Base-by-base conservation (phyloP, 371 early-diverging fungal species). In the Mortierella polycephala region DNA sequence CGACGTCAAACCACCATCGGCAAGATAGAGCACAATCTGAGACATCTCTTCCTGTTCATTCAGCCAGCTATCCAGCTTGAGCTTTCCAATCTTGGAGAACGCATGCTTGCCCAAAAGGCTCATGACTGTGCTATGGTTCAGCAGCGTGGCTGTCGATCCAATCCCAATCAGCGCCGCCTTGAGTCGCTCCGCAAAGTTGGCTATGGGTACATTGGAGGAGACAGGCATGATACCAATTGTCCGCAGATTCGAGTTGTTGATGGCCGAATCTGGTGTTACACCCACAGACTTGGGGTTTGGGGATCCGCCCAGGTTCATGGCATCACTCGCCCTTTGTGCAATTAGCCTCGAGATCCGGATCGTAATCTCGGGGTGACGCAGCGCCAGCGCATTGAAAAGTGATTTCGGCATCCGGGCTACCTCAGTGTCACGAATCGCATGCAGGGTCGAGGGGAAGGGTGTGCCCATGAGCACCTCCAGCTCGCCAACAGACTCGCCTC, bases 351-450 rank as follows among this genome's bases (percentile, higher is more conserved):
- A 92, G 18, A 99, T 93, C 46, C 95, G 92, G 49, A 99, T 86
- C 0, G 96, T 96, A 64, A 98, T 94, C 59, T 92, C 93, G 1
- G 99, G 98, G 71, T 97, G 93, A 12, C 92, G 86, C 55, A 90
- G 76, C 16, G 97, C 92, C 40, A 99, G 87, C 7, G 97, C 93
- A 65, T 95, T 92, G 83, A 99, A 97, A 49, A 99, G 85, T 0
- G 96, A 93, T 62, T 93, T 95, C 1, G 99, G 99, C 87, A 99
- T 92, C n/a, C 96, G 88, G 13, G 96, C 96, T 12, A 98, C 86
- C 80, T 99, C 98, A 1, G 97, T 91, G 77, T 98, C 98, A 51
- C 99, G 93, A 68, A 99, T 99, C 7, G 99, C 98, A 73, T 98
- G 97, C 14, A 98, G 85, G 5, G 96, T 97, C n/a, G 91, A 89